phyloP scores from a whole-genome alignment of 1,284 basidiomycete genomes.

The Melampsora larici-populina region DNA sequence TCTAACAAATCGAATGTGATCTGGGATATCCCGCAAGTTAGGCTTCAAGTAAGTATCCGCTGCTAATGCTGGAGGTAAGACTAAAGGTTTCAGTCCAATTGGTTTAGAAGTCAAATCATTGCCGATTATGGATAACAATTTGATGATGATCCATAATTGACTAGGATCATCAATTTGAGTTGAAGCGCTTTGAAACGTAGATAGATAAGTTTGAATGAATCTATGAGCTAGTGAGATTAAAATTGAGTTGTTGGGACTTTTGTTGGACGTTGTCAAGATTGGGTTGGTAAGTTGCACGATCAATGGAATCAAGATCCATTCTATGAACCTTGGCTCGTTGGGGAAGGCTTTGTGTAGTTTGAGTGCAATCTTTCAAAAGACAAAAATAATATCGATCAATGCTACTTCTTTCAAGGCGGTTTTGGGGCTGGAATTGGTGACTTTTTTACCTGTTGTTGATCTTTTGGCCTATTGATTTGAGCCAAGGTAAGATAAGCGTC shows the following conservation, averaged over 20 bases:
- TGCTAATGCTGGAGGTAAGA: too few relatives aligned
- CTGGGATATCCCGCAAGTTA: conserved; percentile 3
- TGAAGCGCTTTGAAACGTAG: not conserved
- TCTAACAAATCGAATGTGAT: conserved; percentile 19
- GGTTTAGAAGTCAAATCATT: too few relatives aligned
- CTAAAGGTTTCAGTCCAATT: too few relatives aligned
- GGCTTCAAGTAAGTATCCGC: not conserved
- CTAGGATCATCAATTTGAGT: conserved; percentile 19
- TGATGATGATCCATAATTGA: conserved; percentile 36
- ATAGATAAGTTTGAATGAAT: conserved; percentile 21
- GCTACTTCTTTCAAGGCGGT: not conserved
- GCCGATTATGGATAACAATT: conserved; percentile 29
- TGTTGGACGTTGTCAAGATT: not conserved
- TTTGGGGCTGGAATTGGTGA: not conserved
- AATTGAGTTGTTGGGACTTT: conserved; percentile 18
- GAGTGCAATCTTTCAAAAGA: conserved; percentile 16
- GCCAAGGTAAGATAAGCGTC: not conserved
- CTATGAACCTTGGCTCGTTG: conserved; percentile 17
- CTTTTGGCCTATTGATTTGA: not conserved
- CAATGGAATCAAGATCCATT: conserved; percentile 28
- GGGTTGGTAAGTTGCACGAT: conserved; percentile 22
- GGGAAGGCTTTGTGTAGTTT: conserved; percentile 40
- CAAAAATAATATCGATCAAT: not conserved
- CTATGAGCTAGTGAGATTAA: conserved; percentile 31
- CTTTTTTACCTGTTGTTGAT: conserved; percentile 1